Evolutionary conservation across 2,329 filamentous ascomycete species (phyloP), one percentile per base, ranked within the genome.

Genomic region (Fusarium foetens): DNA sequence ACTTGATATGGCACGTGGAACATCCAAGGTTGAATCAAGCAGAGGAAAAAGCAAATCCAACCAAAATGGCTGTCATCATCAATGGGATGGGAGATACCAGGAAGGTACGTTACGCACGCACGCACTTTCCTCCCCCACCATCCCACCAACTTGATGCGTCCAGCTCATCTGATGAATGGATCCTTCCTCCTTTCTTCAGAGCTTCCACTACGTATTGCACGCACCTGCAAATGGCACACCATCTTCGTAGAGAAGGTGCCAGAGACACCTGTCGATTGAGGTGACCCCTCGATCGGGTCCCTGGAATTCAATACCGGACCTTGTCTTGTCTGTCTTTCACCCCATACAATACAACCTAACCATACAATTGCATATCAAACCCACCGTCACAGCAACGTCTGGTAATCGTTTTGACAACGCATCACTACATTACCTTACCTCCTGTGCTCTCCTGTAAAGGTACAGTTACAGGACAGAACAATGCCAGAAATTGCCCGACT

Each of bases 331-430:
- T 48, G 52, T 54, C 51, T 45, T 63, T 38, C 38, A 49, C 62
- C 66, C 66, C 53, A 63, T 59, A 60, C 70, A 49, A 57, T 36
- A 43, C 58, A 61, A 45, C 23, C 39, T 29, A 36, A 49, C 59
- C 60, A 23, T 49, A 36, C 61, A 55, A 63, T 75, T 70, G 62
- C 58, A 68, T 66, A 46, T 71, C 69, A 65, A 70, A 75, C 72
- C 72, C 70, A 68, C 67, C 63, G 63, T 79, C 77, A 78, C 76
- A 43, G 52, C 68, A 77, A 80, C 64, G 66, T 80, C 70, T 81
- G 78, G 80, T 72, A 69, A 69, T 77, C 72, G 76, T 78, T 77
- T 81, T 87, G 86, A 86, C 85, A 87, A 86, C 85, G 82, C 84
- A 86, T 86, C 84, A 84, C 79, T 81, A 77, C 79, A 77, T 78